These are phyloP conservation scores for Arbutus unedo DNA, from an alignment of 148 eudicot genomes.

Conservation along the genomic window DNA sequence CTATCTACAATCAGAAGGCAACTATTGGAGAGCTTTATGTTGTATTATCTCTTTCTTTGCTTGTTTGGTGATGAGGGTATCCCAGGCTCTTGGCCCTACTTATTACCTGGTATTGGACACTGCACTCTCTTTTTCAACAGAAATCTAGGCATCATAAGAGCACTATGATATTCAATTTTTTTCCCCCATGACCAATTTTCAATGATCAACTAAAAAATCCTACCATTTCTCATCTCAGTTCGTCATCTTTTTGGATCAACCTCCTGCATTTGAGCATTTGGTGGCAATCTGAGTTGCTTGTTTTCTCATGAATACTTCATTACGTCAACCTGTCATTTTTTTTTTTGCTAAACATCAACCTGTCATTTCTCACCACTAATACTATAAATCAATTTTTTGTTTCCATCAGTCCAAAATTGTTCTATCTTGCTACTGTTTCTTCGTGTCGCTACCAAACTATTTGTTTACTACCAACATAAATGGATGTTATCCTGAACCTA, in stretches of 20 bases:
- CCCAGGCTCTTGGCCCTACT: neutral
- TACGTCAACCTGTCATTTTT: neutral
- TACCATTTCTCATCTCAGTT: neutral
- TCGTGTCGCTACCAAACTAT: neutral
- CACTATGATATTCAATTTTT: neutral
- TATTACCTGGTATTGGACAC: neutral
- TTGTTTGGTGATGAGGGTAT: neutral
- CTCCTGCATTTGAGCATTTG: neutral
- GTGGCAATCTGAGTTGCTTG: neutral
- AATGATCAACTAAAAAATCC: neutral
- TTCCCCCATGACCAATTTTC: neutral
- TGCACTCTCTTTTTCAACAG: neutral
- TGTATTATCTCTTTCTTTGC: neutral
- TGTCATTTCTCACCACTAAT: neutral
- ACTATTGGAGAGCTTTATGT: neutral
- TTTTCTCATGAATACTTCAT: neutral
- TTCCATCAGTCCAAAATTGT: neutral
- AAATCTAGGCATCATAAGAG: neutral
- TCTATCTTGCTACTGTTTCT: neutral
- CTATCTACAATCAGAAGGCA: too few species aligned
- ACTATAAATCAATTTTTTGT: neutral
- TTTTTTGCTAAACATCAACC: too few species aligned
- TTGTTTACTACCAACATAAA: neutral
- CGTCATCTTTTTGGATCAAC: neutral
- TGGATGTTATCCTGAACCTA: neutral